These are phyloP conservation scores for Malus hybrid DNA, from an alignment of 331 rosid genomes.

Conservation along the genomic window DNA sequence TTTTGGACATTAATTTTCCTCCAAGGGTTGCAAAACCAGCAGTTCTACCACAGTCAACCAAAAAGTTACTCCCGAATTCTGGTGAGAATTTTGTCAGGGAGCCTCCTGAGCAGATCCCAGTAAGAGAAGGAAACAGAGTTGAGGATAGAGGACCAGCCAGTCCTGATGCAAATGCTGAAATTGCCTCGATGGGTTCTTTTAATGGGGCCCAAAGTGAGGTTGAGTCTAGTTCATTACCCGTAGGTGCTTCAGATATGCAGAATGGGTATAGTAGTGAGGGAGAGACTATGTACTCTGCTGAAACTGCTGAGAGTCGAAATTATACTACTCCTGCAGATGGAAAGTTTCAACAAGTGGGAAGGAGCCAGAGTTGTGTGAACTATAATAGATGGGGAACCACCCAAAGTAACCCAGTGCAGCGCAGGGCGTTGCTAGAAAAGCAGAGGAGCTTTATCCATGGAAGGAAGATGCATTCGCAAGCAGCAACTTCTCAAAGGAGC, in stretches of 20 bases:
- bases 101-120: slow-evolving; percentile 35
- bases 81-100: slow-evolving; percentile 33
- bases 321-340: slow-evolving; percentile 69
- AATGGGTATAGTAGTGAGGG: slow-evolving; percentile 80
- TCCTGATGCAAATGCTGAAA: slow-evolving; percentile 40
- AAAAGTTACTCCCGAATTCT: slow-evolving; percentile 24
- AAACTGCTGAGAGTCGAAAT: slow-evolving; percentile 91
- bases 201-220: slow-evolving; percentile 70
- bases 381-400: slow-evolving; percentile 70
- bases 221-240: slow-evolving; percentile 69
- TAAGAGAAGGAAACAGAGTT: slow-evolving; percentile 32
- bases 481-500: slow-evolving; percentile 84
- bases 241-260: slow-evolving; percentile 43
- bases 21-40: slow-evolving; percentile 46
- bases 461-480: slow-evolving; percentile 82
- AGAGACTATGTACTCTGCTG: slow-evolving; percentile 99
- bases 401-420: slow-evolving; percentile 61
- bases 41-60: slow-evolving; percentile 28
- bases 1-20: slow-evolving; percentile 91
- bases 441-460: slow-evolving; percentile 79
- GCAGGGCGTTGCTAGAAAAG: slow-evolving; percentile 49
- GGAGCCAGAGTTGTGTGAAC: slow-evolving; percentile 94
- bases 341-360: slow-evolving; percentile 73
- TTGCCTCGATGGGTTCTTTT: slow-evolving; percentile 73
- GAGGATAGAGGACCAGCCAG: slow-evolving; percentile 16